Conservation (phyloP, 805 yeast species). For the Yarrowia deformans region DNA sequence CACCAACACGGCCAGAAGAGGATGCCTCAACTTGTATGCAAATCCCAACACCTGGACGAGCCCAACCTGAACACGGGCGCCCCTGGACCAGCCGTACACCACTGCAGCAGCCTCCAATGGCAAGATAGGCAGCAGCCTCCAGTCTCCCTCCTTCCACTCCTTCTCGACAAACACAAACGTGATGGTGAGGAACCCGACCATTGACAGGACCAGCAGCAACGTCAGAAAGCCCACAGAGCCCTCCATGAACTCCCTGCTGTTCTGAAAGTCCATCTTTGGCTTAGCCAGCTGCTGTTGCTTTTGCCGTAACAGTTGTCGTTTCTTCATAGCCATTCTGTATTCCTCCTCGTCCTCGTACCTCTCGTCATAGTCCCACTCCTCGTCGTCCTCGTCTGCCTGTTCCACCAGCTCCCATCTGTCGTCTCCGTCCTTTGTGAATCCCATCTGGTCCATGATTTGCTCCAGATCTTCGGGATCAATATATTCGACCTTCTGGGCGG, state of each 20-base stretch:
- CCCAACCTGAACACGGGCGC: background rate
- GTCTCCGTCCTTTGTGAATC: conserved; percentile 9
- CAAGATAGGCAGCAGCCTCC: conserved; percentile 13
- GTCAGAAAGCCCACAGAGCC: conserved; percentile 33
- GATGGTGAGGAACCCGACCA: conserved; percentile 31
- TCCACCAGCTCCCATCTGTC: conserved; percentile 27
- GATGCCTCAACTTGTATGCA: conserved; percentile 20
- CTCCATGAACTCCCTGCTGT: conserved; percentile 29
- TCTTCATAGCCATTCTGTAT: conserved; percentile 13
- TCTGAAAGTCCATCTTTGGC: conserved; percentile 11
- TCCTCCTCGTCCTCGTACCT: conserved; percentile 10
- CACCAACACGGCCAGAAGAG: conserved; percentile 24
- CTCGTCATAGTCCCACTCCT: background rate
- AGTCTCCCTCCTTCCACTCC: conserved; percentile 32
- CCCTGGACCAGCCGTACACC: conserved; percentile 16
- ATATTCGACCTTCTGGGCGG: conserved; percentile 4
- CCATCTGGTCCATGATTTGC: conserved; percentile 34
- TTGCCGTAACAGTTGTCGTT: background rate
- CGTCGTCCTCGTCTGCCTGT: conserved; percentile 1
- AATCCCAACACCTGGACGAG: conserved; percentile 19
- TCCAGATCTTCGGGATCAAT: conserved; percentile 27
- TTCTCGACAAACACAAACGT: conserved; percentile 33
- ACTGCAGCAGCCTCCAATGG: conserved; percentile 20
- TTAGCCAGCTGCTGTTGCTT: background rate
- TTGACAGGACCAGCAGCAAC: conserved; percentile 11